phyloP scores from a whole-genome alignment of 2,329 filamentous ascomycete genomes.

The Acarospora socialis region DNA sequence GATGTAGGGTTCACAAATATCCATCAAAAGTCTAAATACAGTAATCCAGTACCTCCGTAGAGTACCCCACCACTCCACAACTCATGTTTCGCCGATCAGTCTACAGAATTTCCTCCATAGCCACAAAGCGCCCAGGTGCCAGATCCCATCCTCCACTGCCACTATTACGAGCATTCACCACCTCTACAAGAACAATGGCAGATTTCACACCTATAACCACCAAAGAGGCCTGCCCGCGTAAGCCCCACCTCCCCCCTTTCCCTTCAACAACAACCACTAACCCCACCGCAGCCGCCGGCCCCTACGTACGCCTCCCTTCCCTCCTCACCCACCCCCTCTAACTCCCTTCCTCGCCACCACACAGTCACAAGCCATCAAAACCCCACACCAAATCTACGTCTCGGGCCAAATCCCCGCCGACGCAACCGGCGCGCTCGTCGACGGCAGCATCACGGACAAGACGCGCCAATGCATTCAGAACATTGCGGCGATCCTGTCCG shows the following conservation, averaged over 20 bases:
- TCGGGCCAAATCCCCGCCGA: constrained; percentile 67
- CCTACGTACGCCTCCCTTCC: constrained; percentile 24
- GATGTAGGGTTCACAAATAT: too few species aligned
- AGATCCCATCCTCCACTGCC: too few species aligned
- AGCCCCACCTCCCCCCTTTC: constrained; percentile 13
- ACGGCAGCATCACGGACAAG: constrained; percentile 52
- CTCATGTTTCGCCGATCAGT: too few species aligned
- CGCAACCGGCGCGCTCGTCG: constrained; percentile 42
- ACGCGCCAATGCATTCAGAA: constrained; percentile 63
- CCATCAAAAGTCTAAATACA: too few species aligned
- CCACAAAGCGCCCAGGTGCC: too few species aligned
- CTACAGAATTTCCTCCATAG: too few species aligned
- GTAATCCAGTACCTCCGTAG: too few species aligned
- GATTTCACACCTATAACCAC: constrained; percentile 19
- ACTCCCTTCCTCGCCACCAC: too few species aligned
- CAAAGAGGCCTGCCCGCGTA: constrained; percentile 32
- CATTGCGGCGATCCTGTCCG: constrained; percentile 68
- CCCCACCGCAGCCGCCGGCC: constrained; percentile 23
- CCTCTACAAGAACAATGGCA: constrained; percentile 1
- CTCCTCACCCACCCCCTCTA: constrained; percentile 1
- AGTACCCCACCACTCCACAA: too few species aligned
- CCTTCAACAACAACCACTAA: constrained; percentile 1
- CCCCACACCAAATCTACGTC: constrained; percentile 54
- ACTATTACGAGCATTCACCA: not conserved
- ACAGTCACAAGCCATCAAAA: constrained; percentile 51